Conservation (phyloP, 768 basidiomycete species). For the Tulasnella sp. region DNA sequence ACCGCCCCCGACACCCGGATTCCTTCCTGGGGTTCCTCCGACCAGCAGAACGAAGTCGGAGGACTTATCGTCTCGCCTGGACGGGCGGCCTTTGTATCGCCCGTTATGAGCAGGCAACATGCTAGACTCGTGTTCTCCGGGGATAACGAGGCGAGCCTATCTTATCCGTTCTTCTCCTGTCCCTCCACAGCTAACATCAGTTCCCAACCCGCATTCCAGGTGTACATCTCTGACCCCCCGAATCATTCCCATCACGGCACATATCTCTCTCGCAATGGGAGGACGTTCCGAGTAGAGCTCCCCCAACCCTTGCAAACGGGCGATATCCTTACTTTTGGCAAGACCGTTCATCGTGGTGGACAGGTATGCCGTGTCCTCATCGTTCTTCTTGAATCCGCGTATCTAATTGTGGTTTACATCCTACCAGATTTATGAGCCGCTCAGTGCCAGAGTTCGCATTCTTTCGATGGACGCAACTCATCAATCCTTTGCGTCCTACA, state of each 20-base stretch:
- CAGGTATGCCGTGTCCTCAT: not conserved
- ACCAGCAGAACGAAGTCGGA: slow-evolving; percentile 1
- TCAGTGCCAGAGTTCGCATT: slow-evolving; percentile 22
- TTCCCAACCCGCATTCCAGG: slow-evolving; percentile 23
- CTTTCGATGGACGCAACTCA: not conserved
- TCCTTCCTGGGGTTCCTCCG: not conserved
- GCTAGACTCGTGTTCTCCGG: slow-evolving; percentile 33
- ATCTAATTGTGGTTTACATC: not conserved
- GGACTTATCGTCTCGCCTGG: slow-evolving; percentile 19
- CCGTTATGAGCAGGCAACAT: slow-evolving; percentile 32
- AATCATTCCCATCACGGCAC: slow-evolving; percentile 33
- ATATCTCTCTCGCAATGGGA: slow-evolving; percentile 20
- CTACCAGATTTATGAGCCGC: slow-evolving; percentile 20
- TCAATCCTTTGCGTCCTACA: slow-evolving; percentile 9
- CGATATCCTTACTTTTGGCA: slow-evolving; percentile 33
- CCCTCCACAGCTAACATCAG: not conserved
- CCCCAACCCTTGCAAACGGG: slow-evolving; percentile 15
- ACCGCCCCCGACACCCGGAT: not conserved
- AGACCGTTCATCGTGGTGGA: slow-evolving; percentile 30
- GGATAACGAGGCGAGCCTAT: slow-evolving; percentile 14
- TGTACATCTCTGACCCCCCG: slow-evolving; percentile 30
- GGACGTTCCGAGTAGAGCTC: slow-evolving; percentile 18
- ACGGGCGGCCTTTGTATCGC: slow-evolving; percentile 19
- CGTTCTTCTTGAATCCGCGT: not conserved
- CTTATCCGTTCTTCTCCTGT: slow-evolving; percentile 13